Evolutionary conservation across 768 basidiomycete genomes (phyloP).

Genomic region (Trametes cinnabarina): DNA sequence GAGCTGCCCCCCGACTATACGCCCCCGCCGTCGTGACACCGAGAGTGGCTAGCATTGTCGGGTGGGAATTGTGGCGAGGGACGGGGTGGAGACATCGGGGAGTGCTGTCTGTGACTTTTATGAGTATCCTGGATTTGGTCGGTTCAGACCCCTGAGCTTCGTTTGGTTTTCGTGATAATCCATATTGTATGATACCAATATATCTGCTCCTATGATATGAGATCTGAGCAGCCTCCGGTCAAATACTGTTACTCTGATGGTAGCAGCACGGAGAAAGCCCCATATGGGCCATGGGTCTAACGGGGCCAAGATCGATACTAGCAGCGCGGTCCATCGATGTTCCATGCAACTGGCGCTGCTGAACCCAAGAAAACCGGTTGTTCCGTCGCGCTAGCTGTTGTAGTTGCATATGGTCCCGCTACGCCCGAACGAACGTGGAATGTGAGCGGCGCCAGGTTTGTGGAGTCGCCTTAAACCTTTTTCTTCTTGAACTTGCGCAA

Average conservation of each 20-base stretch:
- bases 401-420: not conserved
- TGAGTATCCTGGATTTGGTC: not conserved
- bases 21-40: not conserved
- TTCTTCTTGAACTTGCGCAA: constrained; percentile 19
- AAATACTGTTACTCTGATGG: no score
- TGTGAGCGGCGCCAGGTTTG: no score
- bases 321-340: no score
- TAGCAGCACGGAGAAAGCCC: no score
- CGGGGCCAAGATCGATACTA: no score
- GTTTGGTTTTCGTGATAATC: not conserved
- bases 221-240: not conserved
- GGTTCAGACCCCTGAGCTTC: not conserved
- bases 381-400: no score
- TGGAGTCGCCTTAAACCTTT: not conserved
- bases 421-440: not conserved
- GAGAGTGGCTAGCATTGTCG: not conserved
- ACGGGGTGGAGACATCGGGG: not conserved
- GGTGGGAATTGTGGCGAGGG: not conserved
- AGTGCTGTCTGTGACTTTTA: not conserved
- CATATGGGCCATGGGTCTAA: no score
- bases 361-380: no score
- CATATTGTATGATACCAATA: not conserved
- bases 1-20: constrained; percentile 8
- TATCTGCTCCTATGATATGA: not conserved
- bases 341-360: no score